Base-by-base conservation (phyloP, 352 stramenopile species). In the Phytophthora megakarya region DNA sequence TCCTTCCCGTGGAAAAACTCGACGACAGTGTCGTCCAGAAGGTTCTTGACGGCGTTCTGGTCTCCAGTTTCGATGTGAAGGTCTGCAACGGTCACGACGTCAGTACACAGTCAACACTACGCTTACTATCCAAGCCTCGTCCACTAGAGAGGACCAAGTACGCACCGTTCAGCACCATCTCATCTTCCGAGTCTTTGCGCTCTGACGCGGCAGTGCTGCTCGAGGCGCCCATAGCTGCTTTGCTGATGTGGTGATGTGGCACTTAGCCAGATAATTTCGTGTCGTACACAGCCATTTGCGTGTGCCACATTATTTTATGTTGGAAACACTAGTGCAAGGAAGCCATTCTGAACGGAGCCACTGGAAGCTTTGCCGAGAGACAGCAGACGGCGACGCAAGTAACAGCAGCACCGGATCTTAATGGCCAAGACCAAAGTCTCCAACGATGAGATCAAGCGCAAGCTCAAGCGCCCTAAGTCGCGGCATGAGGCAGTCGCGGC, bases 31-130 rank as follows among this genome's bases (percentile, higher is more conserved):
- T 96, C 87, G 63, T 96, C 87, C 51, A 96, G 69, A 35, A 96
- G 75, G 61, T 94, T 94, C 69, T 93, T 93, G 28, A 96, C 85
- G 15, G 85, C 87, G 39, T 91, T 90, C 57, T 94, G 86, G 72
- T 96, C 87, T 9, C 84, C 85, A 33, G 81, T 89, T 66, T 96
- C 86, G 38, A 94, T 85, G 71, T 93, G 69, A 10, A 76, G 45
- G 42, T 81, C 73, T 78, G 30, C 22, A 30, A 37, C 15, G 33
- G 44, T 30, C 43, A 8, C 49, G 13, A 9, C 39, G 40, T 65
- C n/a, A 67, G 45, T 45, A 23, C 12, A 18, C 49, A 40, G 9
- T 9, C 30, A 49, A n/a, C 28, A 18, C 7, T 43, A 61, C 40
- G 32, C 32, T 15, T 2, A 35, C n/a, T 2, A 25, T 16, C 26